phyloP scores from a whole-genome alignment of 495 filamentous ascomycete species.

The Alectoria sarmentosa region DNA sequence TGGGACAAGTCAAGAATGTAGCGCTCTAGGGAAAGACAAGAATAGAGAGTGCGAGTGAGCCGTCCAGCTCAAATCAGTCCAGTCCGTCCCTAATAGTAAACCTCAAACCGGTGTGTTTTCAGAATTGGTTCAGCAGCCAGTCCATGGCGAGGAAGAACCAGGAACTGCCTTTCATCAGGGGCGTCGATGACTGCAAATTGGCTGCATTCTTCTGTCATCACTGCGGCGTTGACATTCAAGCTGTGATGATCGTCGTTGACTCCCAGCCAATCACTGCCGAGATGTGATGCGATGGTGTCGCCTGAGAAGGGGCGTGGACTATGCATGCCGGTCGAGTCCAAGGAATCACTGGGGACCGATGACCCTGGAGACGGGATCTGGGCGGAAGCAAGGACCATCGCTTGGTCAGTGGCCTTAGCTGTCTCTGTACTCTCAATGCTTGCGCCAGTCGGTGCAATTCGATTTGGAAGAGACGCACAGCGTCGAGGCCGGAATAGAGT shows the following conservation, averaged over 20 bases:
- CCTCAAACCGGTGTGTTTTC: neutral
- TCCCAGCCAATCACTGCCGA: neutral
- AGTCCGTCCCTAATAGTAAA: neutral
- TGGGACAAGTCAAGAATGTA: neutral
- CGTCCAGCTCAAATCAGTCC: neutral
- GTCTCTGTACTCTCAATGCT: neutral
- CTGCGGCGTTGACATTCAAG: neutral
- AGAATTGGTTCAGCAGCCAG: neutral
- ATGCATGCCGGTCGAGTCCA: neutral
- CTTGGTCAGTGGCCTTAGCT: neutral
- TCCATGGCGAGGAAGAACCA: neutral
- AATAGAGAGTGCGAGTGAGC: neutral
- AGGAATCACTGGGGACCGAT: neutral
- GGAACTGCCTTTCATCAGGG: neutral
- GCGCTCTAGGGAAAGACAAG: neutral
- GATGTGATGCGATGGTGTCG: neutral
- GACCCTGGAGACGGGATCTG: neutral
- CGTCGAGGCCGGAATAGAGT: neutral
- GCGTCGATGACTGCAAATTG: neutral
- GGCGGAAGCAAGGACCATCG: neutral
- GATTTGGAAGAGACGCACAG: neutral
- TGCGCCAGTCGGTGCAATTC: neutral
- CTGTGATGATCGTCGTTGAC: neutral
- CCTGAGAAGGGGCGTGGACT: neutral
- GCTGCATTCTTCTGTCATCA: neutral